Base-by-base conservation (phyloP, 345 rosid genomes). In the Chamaenerion angustifolium region DNA sequence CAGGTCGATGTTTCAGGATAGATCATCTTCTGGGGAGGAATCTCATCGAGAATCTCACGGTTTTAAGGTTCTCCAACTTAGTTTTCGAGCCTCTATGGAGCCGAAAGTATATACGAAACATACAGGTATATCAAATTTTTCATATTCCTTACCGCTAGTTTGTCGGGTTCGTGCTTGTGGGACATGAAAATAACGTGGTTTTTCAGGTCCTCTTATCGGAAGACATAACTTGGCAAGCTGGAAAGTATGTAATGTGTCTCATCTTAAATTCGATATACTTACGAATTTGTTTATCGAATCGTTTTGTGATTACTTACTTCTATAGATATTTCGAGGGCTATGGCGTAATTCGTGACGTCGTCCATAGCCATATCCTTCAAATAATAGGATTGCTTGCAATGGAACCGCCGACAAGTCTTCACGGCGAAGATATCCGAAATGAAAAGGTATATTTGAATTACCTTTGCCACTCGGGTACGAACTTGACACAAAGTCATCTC, bases 21-120 rank as follows among this genome's bases (percentile, higher is more conserved):
- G 88, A 76, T 67, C 88, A 80, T 73, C 78, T 76, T 55, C 61
- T 80, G 12, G 85, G 88, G 68, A 77, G 80, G 70, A 80, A 80
- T 61, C 83, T 74, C 64, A 80, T 79, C 56, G 92, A 80, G 73
- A 82, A 82, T 64, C 79, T 85, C 25, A 78, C 85, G 18, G 88
- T 82, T 14, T 60, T 80, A 56, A 72, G 88, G 70, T 85, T 82
- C 53, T 80, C 83, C 10, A 85, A 76, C 72, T 68, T 85, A 37
- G 84, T 82, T 43, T 81, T 85, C 64, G 88, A 82, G 70, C 88
- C 82, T 14, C 63, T 85, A 13, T 85, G 92, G 92, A 80, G 76
- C 62, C 64, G 82, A 37, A 80, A 68, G 42, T 82, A 82, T 62
- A 72, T 78, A 65, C 78, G 67, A 54, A 76, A 65, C 61, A 62